These are phyloP conservation scores for Aegilops umbellulata DNA, from an alignment of 176 grass and related monocot genomes.

Conservation along the genomic window DNA sequence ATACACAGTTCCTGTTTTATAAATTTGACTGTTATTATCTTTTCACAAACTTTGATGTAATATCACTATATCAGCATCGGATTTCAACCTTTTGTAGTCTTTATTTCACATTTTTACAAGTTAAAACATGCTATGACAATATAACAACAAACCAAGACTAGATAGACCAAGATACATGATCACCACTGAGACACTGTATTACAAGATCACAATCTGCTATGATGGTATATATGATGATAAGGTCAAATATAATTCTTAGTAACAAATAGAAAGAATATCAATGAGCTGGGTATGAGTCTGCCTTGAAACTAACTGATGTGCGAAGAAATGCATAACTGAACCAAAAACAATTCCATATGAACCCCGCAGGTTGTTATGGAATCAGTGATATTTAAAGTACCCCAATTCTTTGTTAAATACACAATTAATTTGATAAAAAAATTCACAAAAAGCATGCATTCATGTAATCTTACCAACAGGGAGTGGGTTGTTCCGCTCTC, in stretches of 20 bases:
- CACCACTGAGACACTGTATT: neutral
- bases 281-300: neutral
- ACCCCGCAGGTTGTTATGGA: neutral
- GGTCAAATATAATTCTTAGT: neutral
- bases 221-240: neutral
- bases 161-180: neutral
- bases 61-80: neutral
- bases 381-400: neutral
- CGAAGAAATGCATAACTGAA: slow-evolving; percentile 15
- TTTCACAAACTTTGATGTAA: neutral
- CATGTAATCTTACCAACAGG: slow-evolving; percentile 59
- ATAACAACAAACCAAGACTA: neutral
- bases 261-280: neutral
- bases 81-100: neutral
- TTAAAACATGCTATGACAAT: neutral
- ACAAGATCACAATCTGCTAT: neutral
- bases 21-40: neutral
- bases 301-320: slow-evolving; percentile 1
- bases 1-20: neutral
- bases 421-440: neutral
- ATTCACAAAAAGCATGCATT: slow-evolving; percentile 4
- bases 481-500: slow-evolving; percentile 45
- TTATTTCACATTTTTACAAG: neutral
- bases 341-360: neutral
- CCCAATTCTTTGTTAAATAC: neutral